Evolutionary conservation across 257 asterid species (phyloP).

Genomic region (Capsicum chinense): DNA sequence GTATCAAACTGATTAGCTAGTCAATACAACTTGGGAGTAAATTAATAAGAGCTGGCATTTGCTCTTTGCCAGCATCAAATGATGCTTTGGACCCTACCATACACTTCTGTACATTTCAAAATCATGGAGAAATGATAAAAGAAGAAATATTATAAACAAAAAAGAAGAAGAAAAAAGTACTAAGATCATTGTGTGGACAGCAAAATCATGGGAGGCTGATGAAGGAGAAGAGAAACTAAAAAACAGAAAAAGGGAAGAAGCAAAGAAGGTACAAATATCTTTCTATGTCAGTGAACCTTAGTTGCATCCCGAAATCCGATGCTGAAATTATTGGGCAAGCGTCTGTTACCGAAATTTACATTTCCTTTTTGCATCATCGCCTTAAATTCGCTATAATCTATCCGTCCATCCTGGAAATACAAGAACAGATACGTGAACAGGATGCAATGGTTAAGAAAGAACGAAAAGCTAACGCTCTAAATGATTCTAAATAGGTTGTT

Average conservation of each 20-base stretch:
- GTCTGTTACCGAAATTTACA: constrained; percentile 28
- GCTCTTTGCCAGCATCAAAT: neutral
- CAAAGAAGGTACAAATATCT: constrained; percentile 2
- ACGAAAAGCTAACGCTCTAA: neutral
- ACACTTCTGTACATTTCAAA: constrained; percentile 28
- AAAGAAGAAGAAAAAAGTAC: neutral
- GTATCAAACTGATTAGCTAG: neutral
- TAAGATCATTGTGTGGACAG: constrained; percentile 24
- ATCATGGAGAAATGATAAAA: neutral
- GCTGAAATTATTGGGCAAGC: constrained; percentile 28
- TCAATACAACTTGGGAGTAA: constrained; percentile 22
- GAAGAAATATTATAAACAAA: neutral
- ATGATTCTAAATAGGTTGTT: neutral
- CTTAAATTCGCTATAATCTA: constrained; percentile 44
- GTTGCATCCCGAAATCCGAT: constrained; percentile 33
- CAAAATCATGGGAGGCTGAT: constrained; percentile 25
- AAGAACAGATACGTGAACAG: constrained; percentile 25
- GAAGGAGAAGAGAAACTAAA: constrained; percentile 23
- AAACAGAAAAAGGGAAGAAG: constrained; percentile 19
- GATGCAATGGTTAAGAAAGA: neutral
- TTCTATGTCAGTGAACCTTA: constrained; percentile 30
- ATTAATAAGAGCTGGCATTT: constrained; percentile 25
- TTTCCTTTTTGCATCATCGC: constrained; percentile 44
- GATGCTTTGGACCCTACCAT: constrained; percentile 24
- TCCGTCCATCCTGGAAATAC: constrained; percentile 40